A percentile compares a stretch with the other conserved stretches of the same genome.
Evolutionary conservation across 441 rosid genomes (phyloP).

Genomic region (Syzygium syzygioides): DNA sequence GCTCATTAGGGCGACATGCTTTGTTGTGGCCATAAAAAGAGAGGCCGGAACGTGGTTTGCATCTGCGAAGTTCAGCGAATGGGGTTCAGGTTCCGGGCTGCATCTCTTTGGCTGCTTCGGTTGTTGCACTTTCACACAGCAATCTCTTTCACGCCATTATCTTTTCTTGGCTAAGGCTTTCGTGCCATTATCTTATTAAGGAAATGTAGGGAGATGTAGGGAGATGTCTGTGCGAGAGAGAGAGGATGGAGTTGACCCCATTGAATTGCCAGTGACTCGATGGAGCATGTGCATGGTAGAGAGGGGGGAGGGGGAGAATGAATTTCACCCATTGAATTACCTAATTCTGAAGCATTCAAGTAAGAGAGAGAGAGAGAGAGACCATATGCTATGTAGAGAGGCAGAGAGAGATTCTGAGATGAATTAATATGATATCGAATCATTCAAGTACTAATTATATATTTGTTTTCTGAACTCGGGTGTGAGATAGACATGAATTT

Average conservation of each 20-base stretch:
- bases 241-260: slow-evolving; percentile 14
- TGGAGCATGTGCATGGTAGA: background rate
- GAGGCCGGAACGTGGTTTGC: background rate
- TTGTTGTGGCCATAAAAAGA: background rate
- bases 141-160: background rate
- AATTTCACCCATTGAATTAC: background rate
- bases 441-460: background rate
- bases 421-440: background rate
- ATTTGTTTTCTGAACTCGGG: background rate
- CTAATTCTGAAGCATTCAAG: background rate
- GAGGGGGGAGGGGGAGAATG: background rate
- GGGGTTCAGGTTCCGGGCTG: slow-evolving; percentile 6
- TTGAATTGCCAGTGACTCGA: slow-evolving; percentile 12
- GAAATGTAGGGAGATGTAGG: background rate
- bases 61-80: slow-evolving; percentile 27
- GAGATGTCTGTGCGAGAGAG: background rate
- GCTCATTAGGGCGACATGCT: background rate
- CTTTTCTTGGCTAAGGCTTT: too few species aligned
- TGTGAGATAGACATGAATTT: background rate
- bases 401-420: background rate
- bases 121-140: background rate
- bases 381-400: background rate
- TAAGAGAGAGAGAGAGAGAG: background rate
- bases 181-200: background rate
- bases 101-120: slow-evolving; percentile 2